Conservation (phyloP, 2,329 filamentous ascomycete species). For the Talaromyces sp. region DNA sequence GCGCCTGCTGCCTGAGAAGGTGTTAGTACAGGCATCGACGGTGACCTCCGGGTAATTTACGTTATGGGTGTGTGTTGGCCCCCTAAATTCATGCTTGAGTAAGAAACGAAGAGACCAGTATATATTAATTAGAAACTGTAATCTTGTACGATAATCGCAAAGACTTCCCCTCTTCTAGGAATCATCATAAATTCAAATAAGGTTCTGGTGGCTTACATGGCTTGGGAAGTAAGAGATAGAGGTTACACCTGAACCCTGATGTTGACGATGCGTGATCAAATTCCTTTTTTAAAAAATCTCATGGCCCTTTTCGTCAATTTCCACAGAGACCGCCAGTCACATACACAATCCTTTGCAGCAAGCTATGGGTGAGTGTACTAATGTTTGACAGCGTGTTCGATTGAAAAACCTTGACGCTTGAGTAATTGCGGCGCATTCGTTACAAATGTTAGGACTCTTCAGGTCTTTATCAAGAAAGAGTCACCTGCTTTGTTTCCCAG, state of each 20-base stretch:
- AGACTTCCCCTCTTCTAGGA: background rate
- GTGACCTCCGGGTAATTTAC: background rate
- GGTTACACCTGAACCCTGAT: background rate
- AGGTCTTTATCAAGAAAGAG: too few species aligned
- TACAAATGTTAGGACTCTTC: background rate
- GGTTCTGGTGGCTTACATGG: background rate
- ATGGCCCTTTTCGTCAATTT: too few species aligned
- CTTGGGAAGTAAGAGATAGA: background rate
- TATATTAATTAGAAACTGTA: too few species aligned
- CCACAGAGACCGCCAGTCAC: too few species aligned
- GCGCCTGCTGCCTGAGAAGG: background rate
- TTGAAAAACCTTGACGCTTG: too few species aligned
- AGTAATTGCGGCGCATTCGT: too few species aligned
- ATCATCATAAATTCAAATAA: background rate
- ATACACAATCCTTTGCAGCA: too few species aligned
- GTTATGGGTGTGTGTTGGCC: background rate
- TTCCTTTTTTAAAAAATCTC: too few species aligned
- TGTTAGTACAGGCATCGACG: background rate
- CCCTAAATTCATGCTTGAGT: background rate
- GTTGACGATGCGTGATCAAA: background rate
- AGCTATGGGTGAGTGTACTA: too few species aligned
- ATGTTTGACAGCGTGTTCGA: too few species aligned
- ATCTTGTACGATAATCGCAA: background rate
- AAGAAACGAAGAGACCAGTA: background rate
- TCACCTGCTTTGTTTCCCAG: background rate